A percentile compares a stretch with the other conserved stretches of the same genome.
Conservation (phyloP, 192 early-diverging fungal species). For the Coemansia sp. region DNA sequence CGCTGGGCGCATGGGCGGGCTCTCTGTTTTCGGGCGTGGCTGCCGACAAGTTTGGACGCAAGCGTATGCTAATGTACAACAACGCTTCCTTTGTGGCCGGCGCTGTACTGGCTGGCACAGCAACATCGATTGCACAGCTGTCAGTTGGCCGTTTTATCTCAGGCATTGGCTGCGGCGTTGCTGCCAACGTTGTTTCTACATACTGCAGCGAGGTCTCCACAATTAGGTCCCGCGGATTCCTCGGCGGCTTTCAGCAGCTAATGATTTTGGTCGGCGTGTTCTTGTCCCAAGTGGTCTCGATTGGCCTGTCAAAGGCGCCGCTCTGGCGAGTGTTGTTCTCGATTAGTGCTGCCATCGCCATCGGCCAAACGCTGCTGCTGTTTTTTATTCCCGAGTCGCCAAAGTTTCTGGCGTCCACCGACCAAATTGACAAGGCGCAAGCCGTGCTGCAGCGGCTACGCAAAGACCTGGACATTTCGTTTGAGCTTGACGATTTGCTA, state of each 20-base stretch:
- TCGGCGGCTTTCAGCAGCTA: constrained; percentile 83
- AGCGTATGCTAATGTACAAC: constrained; percentile 63
- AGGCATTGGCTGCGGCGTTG: constrained; percentile 76
- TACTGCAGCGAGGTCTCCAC: constrained; percentile 81
- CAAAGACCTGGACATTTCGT: constrained; percentile 40
- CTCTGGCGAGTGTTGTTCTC: constrained; percentile 76
- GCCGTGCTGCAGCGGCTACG: constrained; percentile 57
- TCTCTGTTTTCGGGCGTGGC: constrained; percentile 64
- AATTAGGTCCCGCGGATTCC: constrained; percentile 61
- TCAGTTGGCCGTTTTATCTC: constrained; percentile 66
- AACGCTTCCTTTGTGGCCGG: constrained; percentile 65
- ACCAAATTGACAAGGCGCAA: constrained; percentile 55
- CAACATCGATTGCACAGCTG: constrained; percentile 52
- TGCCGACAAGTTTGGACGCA: constrained; percentile 69
- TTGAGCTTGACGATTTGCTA: constrained; percentile 63
- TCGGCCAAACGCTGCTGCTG: constrained; percentile 66
- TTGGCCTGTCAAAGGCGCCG: constrained; percentile 58
- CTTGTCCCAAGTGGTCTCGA: constrained; percentile 65
- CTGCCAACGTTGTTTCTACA: constrained; percentile 73
- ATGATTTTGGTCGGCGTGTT: constrained; percentile 82
- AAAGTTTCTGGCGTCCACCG: constrained; percentile 60
- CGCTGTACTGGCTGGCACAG: constrained; percentile 60
- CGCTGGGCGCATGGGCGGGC: constrained; percentile 74
- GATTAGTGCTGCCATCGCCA: constrained; percentile 55
- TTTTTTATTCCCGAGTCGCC: constrained; percentile 79